A percentile compares a stretch with the other conserved stretches of the same genome.
Evolutionary conservation across 176 grass and related monocot species (phyloP).

Genomic region (Leersia perrieri): DNA sequence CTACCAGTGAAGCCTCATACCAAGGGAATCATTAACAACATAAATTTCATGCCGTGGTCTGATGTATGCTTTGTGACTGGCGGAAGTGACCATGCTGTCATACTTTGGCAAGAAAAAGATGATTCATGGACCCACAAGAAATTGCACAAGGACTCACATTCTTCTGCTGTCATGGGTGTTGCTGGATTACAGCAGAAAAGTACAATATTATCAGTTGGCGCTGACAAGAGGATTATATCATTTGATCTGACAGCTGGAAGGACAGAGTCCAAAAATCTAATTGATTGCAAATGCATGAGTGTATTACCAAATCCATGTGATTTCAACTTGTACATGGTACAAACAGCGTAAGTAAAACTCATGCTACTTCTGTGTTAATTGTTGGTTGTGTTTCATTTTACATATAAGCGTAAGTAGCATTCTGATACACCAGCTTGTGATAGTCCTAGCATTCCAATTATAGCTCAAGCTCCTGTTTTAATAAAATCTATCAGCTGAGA

Average conservation of each 20-base stretch:
- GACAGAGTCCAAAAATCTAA: constrained; percentile 72
- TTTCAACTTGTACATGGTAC: constrained; percentile 96
- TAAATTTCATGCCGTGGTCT: constrained; percentile 89
- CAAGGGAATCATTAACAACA: constrained; percentile 91
- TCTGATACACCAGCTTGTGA: not conserved
- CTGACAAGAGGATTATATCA: constrained; percentile 86
- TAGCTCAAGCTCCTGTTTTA: not conserved
- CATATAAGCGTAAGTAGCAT: not conserved
- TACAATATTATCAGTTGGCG: constrained; percentile 77
- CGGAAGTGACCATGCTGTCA: constrained; percentile 84
- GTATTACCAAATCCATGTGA: constrained; percentile 77
- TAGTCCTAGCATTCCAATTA: not conserved
- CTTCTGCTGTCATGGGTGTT: constrained; percentile 89
- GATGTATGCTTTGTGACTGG: constrained; percentile 69
- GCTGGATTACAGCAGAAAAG: constrained; percentile 78
- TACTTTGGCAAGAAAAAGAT: constrained; percentile 79
- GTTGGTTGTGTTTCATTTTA: not conserved
- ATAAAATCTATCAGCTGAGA: not conserved
- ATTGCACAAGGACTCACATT: constrained; percentile 66
- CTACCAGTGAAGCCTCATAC: constrained; percentile 78
- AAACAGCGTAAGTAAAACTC: constrained; percentile 76
- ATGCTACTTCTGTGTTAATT: constrained; percentile 13
- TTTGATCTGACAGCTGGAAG: constrained; percentile 73
- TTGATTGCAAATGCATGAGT: constrained; percentile 97
- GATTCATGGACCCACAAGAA: constrained; percentile 75